These are phyloP conservation scores for Fomitopsis palustris DNA, from an alignment of 1,284 basidiomycete genomes.

Conservation along the genomic window DNA sequence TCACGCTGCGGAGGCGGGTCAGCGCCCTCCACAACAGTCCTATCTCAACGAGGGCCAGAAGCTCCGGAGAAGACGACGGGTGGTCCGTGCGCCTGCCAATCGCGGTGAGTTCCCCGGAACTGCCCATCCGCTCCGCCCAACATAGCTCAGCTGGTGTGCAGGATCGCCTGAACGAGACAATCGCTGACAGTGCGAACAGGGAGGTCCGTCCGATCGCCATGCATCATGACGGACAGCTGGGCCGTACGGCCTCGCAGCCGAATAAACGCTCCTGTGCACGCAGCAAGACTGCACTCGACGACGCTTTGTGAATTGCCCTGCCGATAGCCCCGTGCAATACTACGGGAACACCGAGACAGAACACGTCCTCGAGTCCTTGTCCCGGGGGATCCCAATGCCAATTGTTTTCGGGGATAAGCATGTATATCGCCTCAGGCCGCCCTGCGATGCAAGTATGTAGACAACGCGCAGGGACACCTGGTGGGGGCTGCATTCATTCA, in stretches of 20 bases:
- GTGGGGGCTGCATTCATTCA: neutral
- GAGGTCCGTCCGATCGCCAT: neutral
- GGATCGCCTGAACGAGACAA: neutral
- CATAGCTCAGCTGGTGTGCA: neutral
- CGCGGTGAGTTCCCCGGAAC: neutral
- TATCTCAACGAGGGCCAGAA: neutral
- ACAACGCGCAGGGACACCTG: neutral
- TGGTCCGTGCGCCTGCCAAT: neutral
- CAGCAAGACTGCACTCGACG: neutral
- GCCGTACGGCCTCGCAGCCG: neutral
- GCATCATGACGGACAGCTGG: neutral
- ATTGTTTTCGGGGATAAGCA: neutral
- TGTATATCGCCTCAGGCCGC: neutral
- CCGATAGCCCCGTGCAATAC: neutral
- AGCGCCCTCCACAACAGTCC: neutral
- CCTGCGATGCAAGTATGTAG: neutral
- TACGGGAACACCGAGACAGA: too few relatives aligned
- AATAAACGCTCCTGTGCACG: neutral
- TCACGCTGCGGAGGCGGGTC: neutral
- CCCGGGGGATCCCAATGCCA: neutral
- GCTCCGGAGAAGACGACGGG: neutral
- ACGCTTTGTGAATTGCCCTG: neutral
- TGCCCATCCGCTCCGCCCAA: neutral
- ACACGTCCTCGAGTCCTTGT: neutral
- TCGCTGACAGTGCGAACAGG: neutral